Evolutionary conservation across 2,329 filamentous ascomycete genomes (phyloP), one percentile per base, ranked within the genome.

Genomic region (Lachnum nothofagi): DNA sequence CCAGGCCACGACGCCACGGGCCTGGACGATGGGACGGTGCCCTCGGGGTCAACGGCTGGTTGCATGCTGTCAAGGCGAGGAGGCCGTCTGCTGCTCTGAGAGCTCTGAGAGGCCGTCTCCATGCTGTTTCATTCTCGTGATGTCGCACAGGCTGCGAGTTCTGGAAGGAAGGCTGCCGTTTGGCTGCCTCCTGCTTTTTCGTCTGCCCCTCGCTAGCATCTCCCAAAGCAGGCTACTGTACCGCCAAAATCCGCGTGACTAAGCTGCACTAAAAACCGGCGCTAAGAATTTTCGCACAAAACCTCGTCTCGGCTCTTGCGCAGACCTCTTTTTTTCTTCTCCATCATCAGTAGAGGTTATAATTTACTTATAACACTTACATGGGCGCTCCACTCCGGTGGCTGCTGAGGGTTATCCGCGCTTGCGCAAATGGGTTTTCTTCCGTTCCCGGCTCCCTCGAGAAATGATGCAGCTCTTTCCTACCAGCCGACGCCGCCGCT

Each of bases 401-500:
- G 63, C 67, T 68, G 67, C 67, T 70, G 66, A 66, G 67, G 64
- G 65, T 67, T 62, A 61, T 63, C 60, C 61, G 41, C 50, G 50
- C n/a, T 17, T 37, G 34, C 17, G 10, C 34, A 37, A 41, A 60
- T 70, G 67, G 62, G 54, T 65, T 58, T 63, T 60, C 65, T 63
- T 68, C 68, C 68, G 68, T 71, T 71, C 68, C 69, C 69, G 68
- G 67, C 64, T 60, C 61, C 63, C 59, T 67, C 55, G 67, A 70
- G 46, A 48, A 61, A 69, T 60, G 59, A 64, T 60, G 60, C 67
- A 62, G 61, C 65, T 68, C 67, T 70, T 70, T 69, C 67, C 67
- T 67, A 68, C 60, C 69, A 71, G 67, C 65, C 60, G 62, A 60
- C 62, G 55, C 60, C 60, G 63, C 56, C 63, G 56, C 53, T 60